phyloP scores from a whole-genome alignment of 2,329 filamentous ascomycete genomes.

The Cytospora paraplurivora region DNA sequence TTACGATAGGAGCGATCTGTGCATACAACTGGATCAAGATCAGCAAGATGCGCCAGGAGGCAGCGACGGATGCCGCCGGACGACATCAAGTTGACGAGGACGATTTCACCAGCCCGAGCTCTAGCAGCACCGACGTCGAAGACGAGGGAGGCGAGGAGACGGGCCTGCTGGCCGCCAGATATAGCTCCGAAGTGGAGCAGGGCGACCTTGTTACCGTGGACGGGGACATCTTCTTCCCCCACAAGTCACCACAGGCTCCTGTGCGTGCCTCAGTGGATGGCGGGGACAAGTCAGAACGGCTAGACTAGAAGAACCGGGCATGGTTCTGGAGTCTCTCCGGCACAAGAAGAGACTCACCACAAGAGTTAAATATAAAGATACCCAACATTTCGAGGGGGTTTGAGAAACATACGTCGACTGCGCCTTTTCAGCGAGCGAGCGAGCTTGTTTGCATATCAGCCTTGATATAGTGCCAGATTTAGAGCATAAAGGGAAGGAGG shows the following conservation, averaged over 20 bases:
- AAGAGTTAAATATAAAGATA: conserved; percentile 17
- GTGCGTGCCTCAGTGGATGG: conserved; percentile 20
- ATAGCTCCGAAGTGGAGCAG: conserved; percentile 37
- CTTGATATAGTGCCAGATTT: conserved; percentile 22
- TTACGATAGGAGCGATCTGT: conserved; percentile 84
- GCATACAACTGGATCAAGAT: conserved; percentile 97
- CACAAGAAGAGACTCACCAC: background rate
- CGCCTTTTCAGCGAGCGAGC: conserved; percentile 12
- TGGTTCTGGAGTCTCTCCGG: background rate
- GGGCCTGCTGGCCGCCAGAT: conserved; percentile 47
- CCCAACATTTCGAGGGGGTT: conserved; percentile 15
- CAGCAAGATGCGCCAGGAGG: conserved; percentile 80
- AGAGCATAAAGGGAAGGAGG: conserved; percentile 15
- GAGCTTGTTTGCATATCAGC: conserved; percentile 18
- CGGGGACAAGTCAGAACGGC: conserved; percentile 27
- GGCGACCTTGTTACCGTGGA: conserved; percentile 44
- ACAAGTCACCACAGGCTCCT: conserved; percentile 30
- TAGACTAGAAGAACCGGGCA: conserved; percentile 21
- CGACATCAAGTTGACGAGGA: conserved; percentile 41
- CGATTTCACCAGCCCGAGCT: conserved; percentile 38
- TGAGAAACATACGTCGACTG: background rate
- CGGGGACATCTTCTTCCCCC: conserved; percentile 44
- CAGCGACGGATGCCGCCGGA: conserved; percentile 54
- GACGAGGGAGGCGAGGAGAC: conserved; percentile 49
- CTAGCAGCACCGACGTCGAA: conserved; percentile 44